Conservation (phyloP, 768 basidiomycete species). For the Dioszegia hungarica region DNA sequence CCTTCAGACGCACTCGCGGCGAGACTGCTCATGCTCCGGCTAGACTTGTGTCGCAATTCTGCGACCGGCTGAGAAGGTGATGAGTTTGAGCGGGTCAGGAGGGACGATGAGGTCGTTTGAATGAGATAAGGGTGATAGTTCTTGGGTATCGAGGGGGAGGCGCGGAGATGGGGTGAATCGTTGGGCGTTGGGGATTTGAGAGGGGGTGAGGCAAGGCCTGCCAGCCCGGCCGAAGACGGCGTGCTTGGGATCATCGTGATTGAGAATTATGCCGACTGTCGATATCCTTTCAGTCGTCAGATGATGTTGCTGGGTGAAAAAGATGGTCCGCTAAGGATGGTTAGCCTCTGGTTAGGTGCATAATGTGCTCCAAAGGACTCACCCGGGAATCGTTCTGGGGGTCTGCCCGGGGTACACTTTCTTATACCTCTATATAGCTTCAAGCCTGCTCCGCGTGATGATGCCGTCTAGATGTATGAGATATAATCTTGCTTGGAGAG, state of each 20-base stretch:
- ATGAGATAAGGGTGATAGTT: constrained; percentile 43
- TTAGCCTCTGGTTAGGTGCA: too few species aligned
- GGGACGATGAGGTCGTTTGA: constrained; percentile 33
- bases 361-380: too few species aligned
- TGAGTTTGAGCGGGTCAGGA: constrained; percentile 40
- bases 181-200: constrained; percentile 4
- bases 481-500: too few species aligned
- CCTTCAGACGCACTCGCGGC: constrained; percentile 2
- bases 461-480: too few species aligned
- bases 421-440: too few species aligned
- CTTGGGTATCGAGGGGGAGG: constrained; percentile 10
- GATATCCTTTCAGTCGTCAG: too few species aligned
- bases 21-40: constrained; percentile 24
- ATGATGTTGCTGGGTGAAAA: too few species aligned
- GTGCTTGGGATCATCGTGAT: not conserved
- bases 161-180: constrained; percentile 11
- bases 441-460: too few species aligned
- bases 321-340: too few species aligned
- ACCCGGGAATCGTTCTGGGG: too few species aligned
- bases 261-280: not conserved
- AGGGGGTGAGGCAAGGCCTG: constrained; percentile 7
- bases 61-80: constrained; percentile 28
- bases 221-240: not conserved
- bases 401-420: too few species aligned
- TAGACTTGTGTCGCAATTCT: constrained; percentile 21